Base-by-base conservation (phyloP, 75 land plant genomes). In the Adiantum capillusveneris region DNA sequence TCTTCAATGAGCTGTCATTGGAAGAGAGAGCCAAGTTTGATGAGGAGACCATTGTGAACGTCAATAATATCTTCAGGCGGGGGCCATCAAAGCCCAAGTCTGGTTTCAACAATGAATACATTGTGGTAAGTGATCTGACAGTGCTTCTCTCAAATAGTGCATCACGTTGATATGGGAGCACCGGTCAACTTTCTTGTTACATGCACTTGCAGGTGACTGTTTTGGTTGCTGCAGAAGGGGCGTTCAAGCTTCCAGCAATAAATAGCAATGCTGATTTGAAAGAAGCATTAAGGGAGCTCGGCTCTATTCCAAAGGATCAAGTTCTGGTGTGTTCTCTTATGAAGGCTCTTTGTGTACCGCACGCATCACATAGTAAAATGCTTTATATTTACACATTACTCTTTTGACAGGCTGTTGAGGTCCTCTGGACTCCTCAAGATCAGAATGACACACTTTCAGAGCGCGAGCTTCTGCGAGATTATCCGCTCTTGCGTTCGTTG, bases 1-100 rank as follows among this genome's bases (percentile, higher is more conserved):
- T 81, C 12, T 95, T 95, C 42, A 95, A 95, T 70, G 68, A 82
- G 58, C 84, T 95, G n/a, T 95, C 99, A 16, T 75, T 90, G 58
- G 99, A 95, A 66, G 99, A 95, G 64, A 75, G 99, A 25, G 97
- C 94, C 13, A 95, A 95, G 58, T 95, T 95, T 64, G 97, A 90
- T 67, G 99, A 95, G 45, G 99, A 90, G 69, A 90, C 99, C 34
- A 75, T 95, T 39, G 89, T 95, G 27, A 95, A 89, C 68, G 86
- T 95, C 36, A 81, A 91, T 67, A 87, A 59, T 62, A 78, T 87
- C 16, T 31, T 48, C 26, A 68, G 60, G 53, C 77, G 73, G 43
- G 76, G 76, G 52, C 56, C 79, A 45, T 55, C 62, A 0, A 75
- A 73, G 44, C 76, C 66, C 18, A 73, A 75, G 49, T 62, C 74